Base-by-base conservation (phyloP, 2,329 filamentous ascomycete genomes). In the Geosmithia flava region DNA sequence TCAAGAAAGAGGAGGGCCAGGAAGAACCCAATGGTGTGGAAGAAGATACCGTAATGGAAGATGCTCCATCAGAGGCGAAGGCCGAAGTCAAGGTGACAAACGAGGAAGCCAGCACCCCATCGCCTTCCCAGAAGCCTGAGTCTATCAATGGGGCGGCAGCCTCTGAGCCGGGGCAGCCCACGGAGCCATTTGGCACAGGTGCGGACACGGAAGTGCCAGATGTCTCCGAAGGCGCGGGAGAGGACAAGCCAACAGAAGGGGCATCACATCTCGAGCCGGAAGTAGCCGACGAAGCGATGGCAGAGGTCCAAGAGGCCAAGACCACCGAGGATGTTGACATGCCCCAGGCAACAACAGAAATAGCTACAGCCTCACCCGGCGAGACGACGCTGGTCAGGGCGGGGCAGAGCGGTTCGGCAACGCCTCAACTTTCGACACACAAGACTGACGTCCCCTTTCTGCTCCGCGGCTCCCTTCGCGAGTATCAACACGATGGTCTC, bases 401-500 rank as follows among this genome's bases (percentile, higher is more conserved):
- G 15, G n/a, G n/a, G 20, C 44, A 45, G 27, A 37, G 30, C 27
- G 27, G 44, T 10, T 17, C 27, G n/a, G 27, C 44, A 17, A 45
- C 44, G 17, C 44, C 44, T 17, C 44, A 45, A 23, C 44, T 29
- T 4, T 20, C 27, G n/a, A 33, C 30, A 1, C 71, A 74, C 50
- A 85, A 83, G 55, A 90, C 82, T 0, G 81, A 85, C 7, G 77
- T 93, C 11, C 90, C 89, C 0, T 85, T 88, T 52, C 75, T 98
- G 11, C 71, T 96, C 0, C 83, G 93, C 46, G 93, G 93, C 19
- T 95, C 81, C 1, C 70, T 98, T 11, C 85, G 94, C 62, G 91
- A 95, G 62, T 98, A 98, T 59, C 93, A 98, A 57, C 93, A 96
- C 58, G 87, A 87, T 58, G 94, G 93, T n/a, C 69, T 98, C 7